Evolutionary conservation across 345 rosid genomes (phyloP), one percentile per base, ranked within the genome.

Genomic region (Lepidium didymum): DNA sequence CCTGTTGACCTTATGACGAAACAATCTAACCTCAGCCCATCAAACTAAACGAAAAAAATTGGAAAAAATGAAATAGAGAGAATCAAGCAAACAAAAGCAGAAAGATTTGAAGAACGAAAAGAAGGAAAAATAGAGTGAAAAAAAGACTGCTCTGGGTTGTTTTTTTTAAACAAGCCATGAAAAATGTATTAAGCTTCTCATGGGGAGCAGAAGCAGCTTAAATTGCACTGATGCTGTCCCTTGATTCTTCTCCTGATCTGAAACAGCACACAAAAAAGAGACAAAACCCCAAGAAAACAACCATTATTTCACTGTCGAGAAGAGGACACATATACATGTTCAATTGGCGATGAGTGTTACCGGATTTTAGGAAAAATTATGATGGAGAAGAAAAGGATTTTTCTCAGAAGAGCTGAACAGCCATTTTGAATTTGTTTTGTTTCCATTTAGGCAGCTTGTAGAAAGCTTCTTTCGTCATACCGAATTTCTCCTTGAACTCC

Each of bases 361-460:
- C 68, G 14, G 33, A 11, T 36, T 21, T 40, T 5, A 16, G 25
- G 19, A 8, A 53, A 27, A 37, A 5, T 49, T 56, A 56, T 23
- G 61, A 60, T 15, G 63, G 59, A 61, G 74, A 40, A 62, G 68
- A 51, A 10, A 36, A 62, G 23, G 64, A 37, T 62, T 36, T 52
- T 2, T 56, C 79, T 85, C 78, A 95, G 77, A 95, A 95, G 79
- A 95, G 86, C 14, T 85, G 96, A 81, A 89, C 84, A 61, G 91
- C 89, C 96, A 91, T 91, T 73, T 95, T 95, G 74, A 85, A 93
- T 82, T 95, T 95, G 92, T 91, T 95, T 68, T 91, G 98, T 76
- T 92, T 95, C 99, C 99, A 95, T 78, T 91, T 95, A 0, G 99
- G 92, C 75, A 91, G 79, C 88, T 89, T 87, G 75, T 81, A 75